These are phyloP conservation scores for Candida schatavii DNA, from an alignment of 805 yeast species.

Conservation along the genomic window DNA sequence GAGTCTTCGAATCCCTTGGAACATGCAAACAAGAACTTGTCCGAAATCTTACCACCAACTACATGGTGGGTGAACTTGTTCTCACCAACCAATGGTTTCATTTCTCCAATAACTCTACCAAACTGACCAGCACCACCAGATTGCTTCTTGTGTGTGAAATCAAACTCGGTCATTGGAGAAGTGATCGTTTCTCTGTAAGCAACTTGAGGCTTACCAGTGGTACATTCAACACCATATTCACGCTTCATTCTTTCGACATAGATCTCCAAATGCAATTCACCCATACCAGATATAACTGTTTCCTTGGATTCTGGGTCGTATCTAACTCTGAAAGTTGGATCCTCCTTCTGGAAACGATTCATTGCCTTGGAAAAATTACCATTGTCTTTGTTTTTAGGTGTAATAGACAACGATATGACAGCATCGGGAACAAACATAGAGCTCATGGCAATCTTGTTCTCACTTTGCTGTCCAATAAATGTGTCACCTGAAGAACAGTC, in stretches of 20 bases:
- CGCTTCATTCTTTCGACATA: constrained; percentile 98
- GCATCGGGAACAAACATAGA: constrained; percentile 99
- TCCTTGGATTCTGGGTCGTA: constrained; percentile 91
- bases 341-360: constrained; percentile 97
- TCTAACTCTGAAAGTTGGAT: constrained; percentile 94
- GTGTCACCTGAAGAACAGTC: constrained; percentile 99
- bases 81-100: constrained; percentile 61
- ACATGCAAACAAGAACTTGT: constrained; percentile 91
- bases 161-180: constrained; percentile 63
- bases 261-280: constrained; percentile 94
- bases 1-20: constrained; percentile 94
- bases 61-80: constrained; percentile 82
- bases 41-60: constrained; percentile 96
- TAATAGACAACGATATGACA: constrained; percentile 87
- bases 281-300: constrained; percentile 96
- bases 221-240: constrained; percentile 93
- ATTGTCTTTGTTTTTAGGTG: constrained; percentile 84
- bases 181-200: constrained; percentile 94
- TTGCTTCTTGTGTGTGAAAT: constrained; percentile 95
- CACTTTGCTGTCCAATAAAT: constrained; percentile 72
- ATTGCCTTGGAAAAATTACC: constrained; percentile 92
- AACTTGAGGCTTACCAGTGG: constrained; percentile 96
- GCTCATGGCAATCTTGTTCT: constrained; percentile 80
- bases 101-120: constrained; percentile 89
- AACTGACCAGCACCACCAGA: constrained; percentile 99